phyloP scores from a whole-genome alignment of 306 rosid genomes.

The Prosopis cineraria region DNA sequence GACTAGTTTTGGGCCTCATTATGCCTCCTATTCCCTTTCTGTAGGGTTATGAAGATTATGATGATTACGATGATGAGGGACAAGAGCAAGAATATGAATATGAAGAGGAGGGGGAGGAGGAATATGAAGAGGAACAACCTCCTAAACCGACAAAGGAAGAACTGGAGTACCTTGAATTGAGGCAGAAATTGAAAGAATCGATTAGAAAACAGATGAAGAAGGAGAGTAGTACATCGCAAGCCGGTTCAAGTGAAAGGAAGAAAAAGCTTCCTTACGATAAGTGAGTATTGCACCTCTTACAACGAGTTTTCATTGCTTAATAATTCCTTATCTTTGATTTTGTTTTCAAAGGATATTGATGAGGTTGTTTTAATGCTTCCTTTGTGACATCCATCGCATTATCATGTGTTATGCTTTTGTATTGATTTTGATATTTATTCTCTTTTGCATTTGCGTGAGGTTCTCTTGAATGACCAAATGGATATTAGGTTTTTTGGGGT shows the following conservation, averaged over 20 bases:
- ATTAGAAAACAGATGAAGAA: conserved; percentile 60
- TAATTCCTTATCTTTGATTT: neutral
- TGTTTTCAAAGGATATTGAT: neutral
- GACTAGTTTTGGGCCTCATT: neutral
- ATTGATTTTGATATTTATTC: neutral
- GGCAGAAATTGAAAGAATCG: conserved; percentile 72
- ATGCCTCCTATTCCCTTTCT: neutral
- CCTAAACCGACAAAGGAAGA: conserved; percentile 72
- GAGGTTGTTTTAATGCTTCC: neutral
- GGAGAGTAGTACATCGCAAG: conserved; percentile 47
- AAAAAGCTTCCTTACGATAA: conserved; percentile 67
- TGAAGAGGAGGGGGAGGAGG: conserved; percentile 58
- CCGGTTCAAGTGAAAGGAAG: conserved; percentile 45
- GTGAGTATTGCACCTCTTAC: conserved; percentile 50
- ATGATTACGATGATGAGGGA: conserved; percentile 58
- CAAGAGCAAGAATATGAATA: conserved; percentile 52
- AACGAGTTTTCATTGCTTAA: neutral
- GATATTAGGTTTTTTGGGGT: neutral
- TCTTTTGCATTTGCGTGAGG: neutral
- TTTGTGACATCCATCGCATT: neutral
- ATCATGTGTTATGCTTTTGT: neutral
- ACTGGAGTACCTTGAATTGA: conserved; percentile 67
- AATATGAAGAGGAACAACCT: conserved; percentile 53
- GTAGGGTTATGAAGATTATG: conserved; percentile 56
- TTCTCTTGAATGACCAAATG: neutral